Evolutionary conservation across 495 filamentous ascomycete species (phyloP), one percentile per base, ranked within the genome.

Genomic region (Lepidopterella palustris): DNA sequence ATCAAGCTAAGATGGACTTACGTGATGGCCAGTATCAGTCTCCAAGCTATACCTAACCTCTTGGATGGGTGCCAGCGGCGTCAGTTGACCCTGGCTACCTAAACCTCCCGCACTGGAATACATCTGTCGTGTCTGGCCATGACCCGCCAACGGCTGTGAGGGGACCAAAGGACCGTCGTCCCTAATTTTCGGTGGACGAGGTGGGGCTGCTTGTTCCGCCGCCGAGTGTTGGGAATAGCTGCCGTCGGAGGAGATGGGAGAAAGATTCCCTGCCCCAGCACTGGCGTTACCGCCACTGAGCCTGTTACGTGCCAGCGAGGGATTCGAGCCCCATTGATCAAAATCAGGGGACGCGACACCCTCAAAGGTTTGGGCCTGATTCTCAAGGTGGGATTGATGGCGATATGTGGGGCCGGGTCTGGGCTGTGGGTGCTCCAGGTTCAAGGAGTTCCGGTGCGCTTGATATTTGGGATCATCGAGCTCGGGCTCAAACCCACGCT

Each of bases 401-500:
- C 87, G 86, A 59, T 86, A 84, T 9, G 89, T 90, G 26, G 89
- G 86, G 0, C 90, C 90, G 55, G 82, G 87, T 13, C 89, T 83
- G 26, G 92, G 92, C 69, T 97, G 92, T 15, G 92, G 92, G 73
- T 97, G 92, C 70, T 92, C 85, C 5, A 97, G 75, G 67, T 92
- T 90, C 27, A 95, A 74, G 47, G 89, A 95, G 70, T 93, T 88
- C 51, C 92, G 89, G 72, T 96, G 88, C 18, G 89, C 89, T 67
- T 88, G 84, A 70, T 96, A 96, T 70, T 95, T 95, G 28, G 91
- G 89, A 57, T 89, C 86, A 68, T 96, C 91, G 23, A 89, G 88
- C 18, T 80, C 74, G 63, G 47, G 47, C 20, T 25, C 47, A 25
- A 50, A 25, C 20, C 20, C 47, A 50, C 47, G 20, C 11, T 21